These are phyloP conservation scores for Drechmeria coniospora DNA, from an alignment of 2,329 filamentous ascomycete genomes.

Conservation along the genomic window DNA sequence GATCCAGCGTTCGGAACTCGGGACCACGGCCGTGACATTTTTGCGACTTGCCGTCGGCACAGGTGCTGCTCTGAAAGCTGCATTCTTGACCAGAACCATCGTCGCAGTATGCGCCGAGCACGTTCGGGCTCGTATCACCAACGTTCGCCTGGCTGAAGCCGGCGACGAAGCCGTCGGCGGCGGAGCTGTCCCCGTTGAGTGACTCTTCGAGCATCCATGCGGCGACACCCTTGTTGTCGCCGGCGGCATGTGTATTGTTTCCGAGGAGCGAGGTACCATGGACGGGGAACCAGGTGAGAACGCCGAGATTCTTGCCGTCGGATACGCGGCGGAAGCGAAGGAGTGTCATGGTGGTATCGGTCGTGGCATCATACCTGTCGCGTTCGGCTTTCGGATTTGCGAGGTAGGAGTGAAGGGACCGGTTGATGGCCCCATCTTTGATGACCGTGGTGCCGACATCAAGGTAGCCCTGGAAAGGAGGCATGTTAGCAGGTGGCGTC, in stretches of 20 bases:
- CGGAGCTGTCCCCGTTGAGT: slow-evolving; percentile 34
- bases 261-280: slow-evolving; percentile 84
- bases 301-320: slow-evolving; percentile 61
- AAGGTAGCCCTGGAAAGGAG: slow-evolving; percentile 39
- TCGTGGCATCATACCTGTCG: slow-evolving; percentile 41
- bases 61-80: slow-evolving; percentile 71
- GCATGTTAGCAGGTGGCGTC: background rate
- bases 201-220: slow-evolving; percentile 70
- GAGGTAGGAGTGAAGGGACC: slow-evolving; percentile 76
- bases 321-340: slow-evolving; percentile 61
- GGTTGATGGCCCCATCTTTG: slow-evolving; percentile 68
- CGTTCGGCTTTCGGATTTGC: slow-evolving; percentile 70
- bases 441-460: slow-evolving; percentile 56
- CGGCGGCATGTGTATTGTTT: slow-evolving; percentile 81
- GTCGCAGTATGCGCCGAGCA: slow-evolving; percentile 78
- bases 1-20: slow-evolving; percentile 49
- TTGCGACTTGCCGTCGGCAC: slow-evolving; percentile 51
- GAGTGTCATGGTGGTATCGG: slow-evolving; percentile 52
- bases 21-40: slow-evolving; percentile 63
- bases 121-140: slow-evolving; percentile 80
- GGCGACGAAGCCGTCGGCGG: slow-evolving; percentile 54
- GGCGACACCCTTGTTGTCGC: slow-evolving; percentile 95
- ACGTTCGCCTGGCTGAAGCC: slow-evolving; percentile 88
- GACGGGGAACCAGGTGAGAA: slow-evolving; percentile 82
- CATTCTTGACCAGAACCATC: slow-evolving; percentile 61